phyloP scores from a whole-genome alignment of 208 protist species.

The Trypanosoma theileri region DNA sequence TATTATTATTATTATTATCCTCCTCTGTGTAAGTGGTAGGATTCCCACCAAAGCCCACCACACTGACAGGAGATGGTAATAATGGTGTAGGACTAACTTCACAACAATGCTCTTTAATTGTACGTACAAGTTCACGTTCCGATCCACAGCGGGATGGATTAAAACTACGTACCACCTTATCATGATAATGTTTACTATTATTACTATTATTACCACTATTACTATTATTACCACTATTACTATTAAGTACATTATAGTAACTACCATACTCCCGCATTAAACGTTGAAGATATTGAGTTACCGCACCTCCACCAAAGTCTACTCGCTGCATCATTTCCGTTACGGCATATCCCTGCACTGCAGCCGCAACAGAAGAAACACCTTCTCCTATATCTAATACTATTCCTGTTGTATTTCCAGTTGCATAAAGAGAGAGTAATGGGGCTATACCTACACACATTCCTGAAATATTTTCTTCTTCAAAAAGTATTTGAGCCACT shows the following conservation, averaged over 20 bases:
- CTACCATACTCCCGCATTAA: conserved; percentile 52
- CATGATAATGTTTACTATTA: no score
- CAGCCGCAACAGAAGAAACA: conserved; percentile 47
- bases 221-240: neutral
- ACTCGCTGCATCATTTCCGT: conserved; percentile 47
- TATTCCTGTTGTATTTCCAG: conserved; percentile 56
- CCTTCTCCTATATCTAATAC: conserved; percentile 65
- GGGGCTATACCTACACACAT: conserved; percentile 56
- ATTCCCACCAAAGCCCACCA: no score
- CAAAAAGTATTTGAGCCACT: conserved; percentile 56
- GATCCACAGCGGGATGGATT: conserved; percentile 37
- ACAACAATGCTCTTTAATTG: conserved; percentile 52
- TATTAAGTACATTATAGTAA: conserved; percentile 10
- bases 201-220: neutral
- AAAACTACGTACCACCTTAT: conserved; percentile 8
- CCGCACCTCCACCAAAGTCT: conserved; percentile 39
- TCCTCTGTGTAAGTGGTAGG: neutral
- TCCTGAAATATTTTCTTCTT: conserved; percentile 27
- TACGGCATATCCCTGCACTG: conserved; percentile 53
- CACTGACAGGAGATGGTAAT: neutral
- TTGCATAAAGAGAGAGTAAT: conserved; percentile 62
- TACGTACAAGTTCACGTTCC: conserved; percentile 45
- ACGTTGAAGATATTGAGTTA: conserved; percentile 49
- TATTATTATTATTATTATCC: conserved; percentile 28
- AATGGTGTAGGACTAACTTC: conserved; percentile 31